Conservation (phyloP, 1,284 basidiomycete species). For the Athelia sp. region DNA sequence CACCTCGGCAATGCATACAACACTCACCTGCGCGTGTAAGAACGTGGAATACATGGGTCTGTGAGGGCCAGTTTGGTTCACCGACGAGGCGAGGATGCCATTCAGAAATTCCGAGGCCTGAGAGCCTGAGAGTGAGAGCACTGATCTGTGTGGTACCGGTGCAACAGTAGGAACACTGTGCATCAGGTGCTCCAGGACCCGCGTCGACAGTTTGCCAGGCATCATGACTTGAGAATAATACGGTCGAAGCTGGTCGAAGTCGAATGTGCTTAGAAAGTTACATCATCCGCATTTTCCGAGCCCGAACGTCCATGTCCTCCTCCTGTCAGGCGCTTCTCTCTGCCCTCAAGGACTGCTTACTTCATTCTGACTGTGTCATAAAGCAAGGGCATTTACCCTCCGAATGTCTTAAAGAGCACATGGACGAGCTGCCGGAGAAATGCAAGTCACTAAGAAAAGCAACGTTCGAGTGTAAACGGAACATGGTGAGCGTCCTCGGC, state of each 20-base stretch:
- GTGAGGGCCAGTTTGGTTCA: slow-evolving; percentile 37
- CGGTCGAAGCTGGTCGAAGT: too few relatives aligned
- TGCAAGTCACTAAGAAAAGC: slow-evolving; percentile 73
- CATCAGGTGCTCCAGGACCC: slow-evolving; percentile 27
- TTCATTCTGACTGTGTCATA: slow-evolving; percentile 79
- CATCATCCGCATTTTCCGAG: slow-evolving; percentile 21
- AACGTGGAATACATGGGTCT: slow-evolving; percentile 76
- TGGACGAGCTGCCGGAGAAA: slow-evolving; percentile 67
- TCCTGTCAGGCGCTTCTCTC: slow-evolving; percentile 70
- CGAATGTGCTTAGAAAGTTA: too few relatives aligned
- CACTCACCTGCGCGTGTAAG: slow-evolving; percentile 80
- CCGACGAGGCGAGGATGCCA: slow-evolving; percentile 71
- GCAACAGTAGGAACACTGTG: slow-evolving; percentile 54
- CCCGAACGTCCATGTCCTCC: slow-evolving; percentile 54
- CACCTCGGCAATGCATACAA: neutral
- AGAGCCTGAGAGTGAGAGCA: slow-evolving; percentile 77
- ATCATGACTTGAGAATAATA: too few relatives aligned
- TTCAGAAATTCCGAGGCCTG: slow-evolving; percentile 87
- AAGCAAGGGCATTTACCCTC: slow-evolving; percentile 71
- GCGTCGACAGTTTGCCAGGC: neutral
- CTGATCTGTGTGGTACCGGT: slow-evolving; percentile 54
- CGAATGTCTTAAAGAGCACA: slow-evolving; percentile 72
- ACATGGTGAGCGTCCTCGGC: slow-evolving; percentile 59
- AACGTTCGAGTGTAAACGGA: slow-evolving; percentile 83
- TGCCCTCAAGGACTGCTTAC: slow-evolving; percentile 75